These are phyloP conservation scores for Debaryomyces fabryi DNA, from an alignment of 1,139 yeast species.

Conservation along the genomic window DNA sequence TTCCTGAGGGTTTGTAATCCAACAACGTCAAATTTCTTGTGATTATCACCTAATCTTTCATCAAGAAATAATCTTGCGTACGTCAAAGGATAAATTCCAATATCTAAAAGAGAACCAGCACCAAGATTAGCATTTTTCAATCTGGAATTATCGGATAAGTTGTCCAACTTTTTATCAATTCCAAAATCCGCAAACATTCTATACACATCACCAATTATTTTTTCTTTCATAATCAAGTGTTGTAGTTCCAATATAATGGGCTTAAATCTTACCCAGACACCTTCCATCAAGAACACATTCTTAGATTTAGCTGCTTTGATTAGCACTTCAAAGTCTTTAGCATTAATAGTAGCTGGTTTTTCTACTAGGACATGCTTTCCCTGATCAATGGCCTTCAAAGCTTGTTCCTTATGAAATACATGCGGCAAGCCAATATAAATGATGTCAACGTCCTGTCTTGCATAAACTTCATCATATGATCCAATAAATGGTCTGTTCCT, in stretches of 20 bases:
- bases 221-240: constrained; percentile 38
- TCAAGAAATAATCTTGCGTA: constrained; percentile 32
- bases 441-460: constrained; percentile 44
- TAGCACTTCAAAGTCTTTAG: constrained; percentile 39
- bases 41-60: constrained; percentile 16
- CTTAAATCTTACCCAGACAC: constrained; percentile 57
- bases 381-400: constrained; percentile 42
- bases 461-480: constrained; percentile 27
- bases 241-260: constrained; percentile 43
- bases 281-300: constrained; percentile 53
- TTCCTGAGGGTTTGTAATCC: constrained; percentile 23
- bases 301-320: constrained; percentile 42
- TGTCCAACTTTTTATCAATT: constrained; percentile 27
- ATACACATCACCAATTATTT: constrained; percentile 44
- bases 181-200: constrained; percentile 41
- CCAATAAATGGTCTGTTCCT: neutral
- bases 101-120: constrained; percentile 55
- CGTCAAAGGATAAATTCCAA: constrained; percentile 52
- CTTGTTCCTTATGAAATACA: constrained; percentile 45
- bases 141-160: constrained; percentile 22
- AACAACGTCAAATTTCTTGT: constrained; percentile 18
- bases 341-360: constrained; percentile 53
- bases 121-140: constrained; percentile 44
- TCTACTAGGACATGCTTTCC: constrained; percentile 53
- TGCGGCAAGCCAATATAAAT: constrained; percentile 57